Evolutionary conservation across 768 basidiomycete genomes (phyloP), one percentile per base, ranked within the genome.

Genomic region (Guyanaporus albipodus): DNA sequence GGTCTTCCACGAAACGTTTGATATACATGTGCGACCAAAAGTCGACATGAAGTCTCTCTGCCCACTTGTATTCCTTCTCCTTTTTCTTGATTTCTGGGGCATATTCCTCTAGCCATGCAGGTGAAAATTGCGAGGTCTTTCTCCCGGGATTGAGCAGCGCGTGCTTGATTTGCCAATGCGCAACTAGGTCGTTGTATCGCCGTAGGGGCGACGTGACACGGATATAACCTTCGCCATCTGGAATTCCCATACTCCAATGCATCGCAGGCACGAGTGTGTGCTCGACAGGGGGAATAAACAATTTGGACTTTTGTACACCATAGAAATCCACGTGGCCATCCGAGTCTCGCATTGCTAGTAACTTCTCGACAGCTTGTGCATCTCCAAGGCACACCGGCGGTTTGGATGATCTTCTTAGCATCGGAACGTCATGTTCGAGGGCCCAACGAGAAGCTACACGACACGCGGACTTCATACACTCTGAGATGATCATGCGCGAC

Each of bases 101-200:
- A 45, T 78, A 70, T 10, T 59, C 62, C 56, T 67, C 61, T 58
- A 90, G 55, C 63, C 74, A 75, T 24, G 70, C 66, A 3, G 55
- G 38, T 24, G 70, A 69, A 56, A 87, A 83, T 4, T 73, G 63
- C 4, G 74, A 69, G 2, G 61, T 58, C 37, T 46, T 47, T 6
- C 71, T 64, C 29, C 47, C 53, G 7, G 60, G 62, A 11, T 63
- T 67, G 7, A 86, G 68, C 10, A 98, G 66, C 6, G 77, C 78
- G 40, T 83, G 71, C 60, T 96, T 94, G 67, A 99, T 80, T 64
- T 98, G 94, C 91, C 93, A 99, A 68, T 98, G 96, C 9, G 72
- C 69, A 11, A 93, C 63, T 46, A 96, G 63, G 65, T 99, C 96
- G 28, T 69, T 67, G 64, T 81, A 96, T 35, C 96, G 81, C 33